Evolutionary conservation across 495 filamentous ascomycete genomes (phyloP).

Genomic region (Hypoxylon trugodes): DNA sequence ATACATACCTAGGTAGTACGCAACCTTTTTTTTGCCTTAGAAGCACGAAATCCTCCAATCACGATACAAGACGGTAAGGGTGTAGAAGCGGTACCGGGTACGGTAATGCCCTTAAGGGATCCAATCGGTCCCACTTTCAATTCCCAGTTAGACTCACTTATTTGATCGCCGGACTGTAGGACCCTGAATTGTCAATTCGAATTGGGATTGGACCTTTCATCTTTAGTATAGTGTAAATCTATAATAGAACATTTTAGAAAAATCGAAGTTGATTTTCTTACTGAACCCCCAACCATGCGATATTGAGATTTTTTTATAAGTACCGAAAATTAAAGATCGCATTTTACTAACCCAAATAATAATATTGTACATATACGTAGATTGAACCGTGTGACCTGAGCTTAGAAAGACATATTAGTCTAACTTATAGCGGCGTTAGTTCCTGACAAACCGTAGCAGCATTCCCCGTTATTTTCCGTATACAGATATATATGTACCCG

Average conservation of each 20-base stretch:
- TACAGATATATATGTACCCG: not conserved
- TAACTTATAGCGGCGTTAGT: conserved; percentile 18
- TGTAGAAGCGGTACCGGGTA: conserved; percentile 16
- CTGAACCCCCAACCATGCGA: not conserved
- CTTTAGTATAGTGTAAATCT: not conserved
- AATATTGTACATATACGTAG: too few species aligned
- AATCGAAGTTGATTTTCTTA: too few species aligned
- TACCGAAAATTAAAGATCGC: too few species aligned
- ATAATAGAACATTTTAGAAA: not conserved
- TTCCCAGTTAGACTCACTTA: conserved; percentile 8
- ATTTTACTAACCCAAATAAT: conserved; percentile 1
- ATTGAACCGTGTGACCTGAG: too few species aligned
- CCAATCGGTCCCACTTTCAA: conserved; percentile 22
- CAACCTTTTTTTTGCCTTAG: conserved; percentile 1
- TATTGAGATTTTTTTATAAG: conserved; percentile 5
- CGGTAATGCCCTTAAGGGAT: conserved; percentile 5
- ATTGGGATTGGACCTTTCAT: conserved; percentile 14
- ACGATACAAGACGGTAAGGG: conserved; percentile 1
- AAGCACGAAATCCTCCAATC: conserved; percentile 13
- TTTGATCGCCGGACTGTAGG: conserved; percentile 16
- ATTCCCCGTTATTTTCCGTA: conserved; percentile 15
- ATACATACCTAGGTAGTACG: conserved; percentile 8
- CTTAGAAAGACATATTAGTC: conserved; percentile 12
- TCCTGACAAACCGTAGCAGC: conserved; percentile 9
- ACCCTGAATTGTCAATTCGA: conserved; percentile 25